Base-by-base conservation (phyloP, 108 stramenopile genomes). In the Nitzschia sp. region DNA sequence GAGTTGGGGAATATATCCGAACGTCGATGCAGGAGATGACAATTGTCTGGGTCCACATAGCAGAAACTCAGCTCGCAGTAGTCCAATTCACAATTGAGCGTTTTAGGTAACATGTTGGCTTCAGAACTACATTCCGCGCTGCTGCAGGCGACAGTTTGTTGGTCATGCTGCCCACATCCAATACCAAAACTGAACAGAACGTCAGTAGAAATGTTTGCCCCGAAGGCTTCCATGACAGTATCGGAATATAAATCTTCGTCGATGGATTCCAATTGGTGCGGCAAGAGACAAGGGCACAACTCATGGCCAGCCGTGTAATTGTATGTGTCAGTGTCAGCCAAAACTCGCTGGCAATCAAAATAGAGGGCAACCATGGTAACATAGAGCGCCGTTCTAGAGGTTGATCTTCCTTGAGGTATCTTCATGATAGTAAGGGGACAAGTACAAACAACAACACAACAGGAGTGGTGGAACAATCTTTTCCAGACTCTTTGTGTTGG, bases 111-210 rank as follows among this genome's bases (percentile, higher is more conserved):
- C 46, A 48, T 48, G 6, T 48, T 48, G n/a, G 14, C 46, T 6
- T 48, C 46, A 6, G 46, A 15, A 15, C 17, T 17, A 17, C 46
- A 48, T 17, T 17, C 46, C 17, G 2, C 3, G 3, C 14, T 17
- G 17, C 3, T 17, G 17, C 46, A 48, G 14, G 2, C 46, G 3
- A 17, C 5, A 17, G 17, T 17, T 48, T 48, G n/a, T 17, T 55
- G 1, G 25, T 42, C 41, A 37, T 42, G 60, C 20, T 20, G 22
- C 3, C 46, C 46, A 48, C 60, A 62, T 20, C 60, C 60, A 48
- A 62, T 42, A 14, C 60, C 60, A 26, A 40, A 62, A 6, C 6
- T 48, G 14, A 48, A 17, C 3, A 48, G 17, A 17, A 17, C 17
- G 17, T 48, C 46, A 48, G 17, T 15, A 6, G 46, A 17, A 17